phyloP scores from a whole-genome alignment of 768 basidiomycete species.

The Leccinum pellstonianum region DNA sequence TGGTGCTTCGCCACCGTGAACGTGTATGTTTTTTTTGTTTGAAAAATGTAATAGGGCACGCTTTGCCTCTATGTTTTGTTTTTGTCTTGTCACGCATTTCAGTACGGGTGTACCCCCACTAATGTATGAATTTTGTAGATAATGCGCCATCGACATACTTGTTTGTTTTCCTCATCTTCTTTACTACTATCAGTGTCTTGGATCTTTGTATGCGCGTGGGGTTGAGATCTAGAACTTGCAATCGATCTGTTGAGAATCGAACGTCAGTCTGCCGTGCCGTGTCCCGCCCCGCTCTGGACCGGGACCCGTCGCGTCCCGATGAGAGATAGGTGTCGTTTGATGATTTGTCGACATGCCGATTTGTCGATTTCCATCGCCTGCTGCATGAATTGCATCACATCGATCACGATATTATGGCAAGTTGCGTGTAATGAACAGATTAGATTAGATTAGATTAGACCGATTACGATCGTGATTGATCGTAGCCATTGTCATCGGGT shows the following conservation, averaged over 20 bases:
- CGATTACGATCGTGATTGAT: neutral
- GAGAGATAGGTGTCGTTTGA: neutral
- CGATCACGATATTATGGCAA: neutral
- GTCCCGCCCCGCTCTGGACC: no score
- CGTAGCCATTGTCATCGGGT: neutral
- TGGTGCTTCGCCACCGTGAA: constrained; percentile 35
- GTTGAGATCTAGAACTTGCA: neutral
- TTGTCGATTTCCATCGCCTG: neutral
- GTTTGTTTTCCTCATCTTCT: neutral
- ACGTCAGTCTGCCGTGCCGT: neutral
- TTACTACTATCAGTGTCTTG: neutral
- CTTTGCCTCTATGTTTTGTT: neutral
- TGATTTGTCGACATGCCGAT: neutral
- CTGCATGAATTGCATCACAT: neutral
- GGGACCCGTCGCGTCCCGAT: neutral
- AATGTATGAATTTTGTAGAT: neutral
- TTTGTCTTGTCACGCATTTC: neutral
- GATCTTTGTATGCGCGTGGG: neutral
- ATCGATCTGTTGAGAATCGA: neutral
- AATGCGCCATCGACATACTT: neutral
- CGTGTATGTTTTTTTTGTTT: neutral
- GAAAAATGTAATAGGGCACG: neutral
- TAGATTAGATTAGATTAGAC: neutral
- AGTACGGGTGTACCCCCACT: neutral
- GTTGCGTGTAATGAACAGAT: neutral